These are phyloP conservation scores for Vitis hybrid DNA, from an alignment of 177 flowering plant genomes.

Conservation along the genomic window DNA sequence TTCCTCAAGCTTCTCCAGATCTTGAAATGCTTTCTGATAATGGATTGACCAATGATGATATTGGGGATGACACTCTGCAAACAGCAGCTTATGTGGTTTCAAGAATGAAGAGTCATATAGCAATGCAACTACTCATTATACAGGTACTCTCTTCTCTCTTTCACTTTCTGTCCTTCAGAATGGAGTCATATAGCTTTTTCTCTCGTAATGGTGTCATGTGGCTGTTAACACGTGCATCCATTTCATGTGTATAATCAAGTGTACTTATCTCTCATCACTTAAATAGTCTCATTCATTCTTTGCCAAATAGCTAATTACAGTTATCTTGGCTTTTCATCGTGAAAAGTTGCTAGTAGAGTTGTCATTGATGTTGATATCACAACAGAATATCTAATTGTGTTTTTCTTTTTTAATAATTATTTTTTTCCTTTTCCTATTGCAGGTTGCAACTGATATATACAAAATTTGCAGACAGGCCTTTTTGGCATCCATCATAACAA, in stretches of 20 bases:
- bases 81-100: slow-evolving; percentile 75
- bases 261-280: too few species aligned
- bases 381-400: background rate
- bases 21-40: slow-evolving; percentile 51
- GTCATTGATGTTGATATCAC: background rate
- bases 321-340: background rate
- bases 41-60: slow-evolving; percentile 49
- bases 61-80: slow-evolving; percentile 83
- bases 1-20: slow-evolving; percentile 37
- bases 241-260: too few species aligned
- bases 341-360: background rate
- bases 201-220: background rate
- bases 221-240: background rate
- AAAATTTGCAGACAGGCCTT: slow-evolving; percentile 45
- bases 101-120: slow-evolving; percentile 77
- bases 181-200: background rate
- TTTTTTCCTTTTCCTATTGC: slow-evolving; percentile 12
- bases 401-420: background rate
- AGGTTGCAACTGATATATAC: slow-evolving; percentile 78
- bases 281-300: too few species aligned
- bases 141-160: slow-evolving; percentile 55
- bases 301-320: background rate
- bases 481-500: slow-evolving; percentile 38
- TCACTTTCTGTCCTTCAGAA: background rate
- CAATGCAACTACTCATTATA: slow-evolving; percentile 68